Conservation (phyloP, 1,284 basidiomycete genomes). For the Erythrobasidium hasegawianum region DNA sequence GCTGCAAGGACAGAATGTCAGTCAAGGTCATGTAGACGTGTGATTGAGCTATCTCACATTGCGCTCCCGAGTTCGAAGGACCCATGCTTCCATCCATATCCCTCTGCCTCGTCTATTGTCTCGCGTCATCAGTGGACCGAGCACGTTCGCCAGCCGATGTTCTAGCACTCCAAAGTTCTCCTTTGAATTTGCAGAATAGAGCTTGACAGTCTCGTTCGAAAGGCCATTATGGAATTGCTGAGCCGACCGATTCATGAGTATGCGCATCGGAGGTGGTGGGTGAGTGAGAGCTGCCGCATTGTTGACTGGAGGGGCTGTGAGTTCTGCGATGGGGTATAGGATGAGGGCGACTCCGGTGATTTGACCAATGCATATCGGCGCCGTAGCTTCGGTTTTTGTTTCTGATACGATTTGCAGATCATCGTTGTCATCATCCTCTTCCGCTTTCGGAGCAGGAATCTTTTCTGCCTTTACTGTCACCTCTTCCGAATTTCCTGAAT, state of each 20-base stretch:
- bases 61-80: conserved; percentile 50
- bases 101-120: conserved; percentile 52
- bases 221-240: conserved; percentile 57
- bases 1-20: no score
- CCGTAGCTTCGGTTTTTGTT: conserved; percentile 22
- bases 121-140: conserved; percentile 64
- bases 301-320: conserved; percentile 51
- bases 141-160: conserved; percentile 66
- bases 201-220: conserved; percentile 73
- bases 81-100: conserved; percentile 70
- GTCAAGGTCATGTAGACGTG: no score
- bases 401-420: conserved; percentile 27
- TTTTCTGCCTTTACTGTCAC: conserved; percentile 20
- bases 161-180: conserved; percentile 74
- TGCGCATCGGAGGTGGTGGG: conserved; percentile 42
- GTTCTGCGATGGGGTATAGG: conserved; percentile 74
- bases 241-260: conserved; percentile 50
- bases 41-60: no score
- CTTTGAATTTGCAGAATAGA: conserved; percentile 64
- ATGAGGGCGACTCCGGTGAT: conserved; percentile 75
- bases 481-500: conserved; percentile 15
- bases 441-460: conserved; percentile 4
- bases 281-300: conserved; percentile 34
- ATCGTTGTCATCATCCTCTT: conserved; percentile 16
- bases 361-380: conserved; percentile 74